Percentiles rank a stretch among this genome's conserved stretches.
Evolutionary conservation across 1,284 basidiomycete genomes (phyloP).

Genomic region (Neolentinus lepideus): DNA sequence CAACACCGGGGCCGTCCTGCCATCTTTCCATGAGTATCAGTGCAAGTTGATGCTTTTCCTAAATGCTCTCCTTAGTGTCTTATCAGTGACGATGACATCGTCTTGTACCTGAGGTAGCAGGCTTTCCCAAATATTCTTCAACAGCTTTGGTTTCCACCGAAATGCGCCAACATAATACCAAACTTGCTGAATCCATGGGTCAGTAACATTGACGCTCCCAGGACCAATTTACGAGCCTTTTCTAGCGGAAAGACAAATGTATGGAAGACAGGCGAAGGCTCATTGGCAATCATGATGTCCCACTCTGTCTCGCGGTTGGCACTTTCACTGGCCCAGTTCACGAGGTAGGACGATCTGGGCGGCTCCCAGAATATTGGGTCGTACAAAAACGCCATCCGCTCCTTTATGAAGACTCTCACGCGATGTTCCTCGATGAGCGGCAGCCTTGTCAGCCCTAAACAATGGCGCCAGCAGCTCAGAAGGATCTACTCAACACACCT

Average conservation of each 20-base stretch:
- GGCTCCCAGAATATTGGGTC: not conserved
- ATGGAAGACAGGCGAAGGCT: not conserved
- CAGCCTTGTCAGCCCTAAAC: not conserved
- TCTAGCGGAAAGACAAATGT: not conserved
- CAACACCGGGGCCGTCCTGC: not conserved
- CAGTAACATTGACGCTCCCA: not conserved
- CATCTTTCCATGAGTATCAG: not conserved
- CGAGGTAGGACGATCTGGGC: not conserved
- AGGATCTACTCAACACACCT: not conserved
- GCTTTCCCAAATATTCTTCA: not conserved
- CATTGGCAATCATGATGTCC: not conserved
- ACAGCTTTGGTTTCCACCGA: not conserved
- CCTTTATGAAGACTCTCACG: not conserved
- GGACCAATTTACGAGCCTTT: not conserved
- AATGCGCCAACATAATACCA: slow-evolving; percentile 1
- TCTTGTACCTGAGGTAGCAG: not conserved
- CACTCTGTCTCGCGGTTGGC: not conserved
- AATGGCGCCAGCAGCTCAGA: not conserved
- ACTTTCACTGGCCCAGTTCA: not conserved
- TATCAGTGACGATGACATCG: not conserved
- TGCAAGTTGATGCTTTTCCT: not conserved
- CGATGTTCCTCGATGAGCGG: not conserved
- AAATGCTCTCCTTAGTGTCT: not conserved
- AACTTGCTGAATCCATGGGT: not conserved
- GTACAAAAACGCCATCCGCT: not conserved